Conservation (phyloP, 768 basidiomycete genomes). For the Russula ochroleuca region DNA sequence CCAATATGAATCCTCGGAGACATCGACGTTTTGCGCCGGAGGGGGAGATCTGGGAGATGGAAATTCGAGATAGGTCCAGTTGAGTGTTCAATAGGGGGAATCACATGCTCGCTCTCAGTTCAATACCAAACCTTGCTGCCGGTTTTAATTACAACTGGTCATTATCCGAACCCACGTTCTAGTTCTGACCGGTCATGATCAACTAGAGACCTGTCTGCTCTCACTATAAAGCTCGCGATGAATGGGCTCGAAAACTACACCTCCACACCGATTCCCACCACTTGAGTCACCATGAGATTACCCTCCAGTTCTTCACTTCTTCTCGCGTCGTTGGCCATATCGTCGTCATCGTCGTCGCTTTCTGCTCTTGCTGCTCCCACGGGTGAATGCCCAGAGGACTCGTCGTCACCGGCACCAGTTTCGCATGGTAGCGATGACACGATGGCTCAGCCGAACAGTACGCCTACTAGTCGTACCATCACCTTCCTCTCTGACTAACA, state of each 20-base stretch:
- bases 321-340: slow-evolving; percentile 33
- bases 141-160: background rate
- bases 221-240: slow-evolving; percentile 1
- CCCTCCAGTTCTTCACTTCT: slow-evolving; percentile 36
- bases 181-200: background rate
- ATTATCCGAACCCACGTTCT: slow-evolving; percentile 6
- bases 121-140: background rate
- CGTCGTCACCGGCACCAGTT: slow-evolving; percentile 7
- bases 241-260: slow-evolving; percentile 1
- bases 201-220: background rate
- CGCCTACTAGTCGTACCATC: background rate
- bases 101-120: slow-evolving; percentile 1
- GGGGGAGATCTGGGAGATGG: slow-evolving; percentile 63
- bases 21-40: slow-evolving; percentile 42
- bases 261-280: slow-evolving; percentile 5
- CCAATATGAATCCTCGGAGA: slow-evolving; percentile 31
- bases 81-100: slow-evolving; percentile 17
- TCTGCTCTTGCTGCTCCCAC: slow-evolving; percentile 34
- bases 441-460: background rate
- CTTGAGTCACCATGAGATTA: slow-evolving; percentile 31
- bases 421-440: slow-evolving; percentile 12
- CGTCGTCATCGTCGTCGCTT: slow-evolving; percentile 33
- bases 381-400: slow-evolving; percentile 1
- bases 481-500: slow-evolving; percentile 15
- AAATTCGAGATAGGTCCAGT: slow-evolving; percentile 35